phyloP scores from a whole-genome alignment of 2,329 filamentous ascomycete genomes.

The Dothideomycetes sp. region DNA sequence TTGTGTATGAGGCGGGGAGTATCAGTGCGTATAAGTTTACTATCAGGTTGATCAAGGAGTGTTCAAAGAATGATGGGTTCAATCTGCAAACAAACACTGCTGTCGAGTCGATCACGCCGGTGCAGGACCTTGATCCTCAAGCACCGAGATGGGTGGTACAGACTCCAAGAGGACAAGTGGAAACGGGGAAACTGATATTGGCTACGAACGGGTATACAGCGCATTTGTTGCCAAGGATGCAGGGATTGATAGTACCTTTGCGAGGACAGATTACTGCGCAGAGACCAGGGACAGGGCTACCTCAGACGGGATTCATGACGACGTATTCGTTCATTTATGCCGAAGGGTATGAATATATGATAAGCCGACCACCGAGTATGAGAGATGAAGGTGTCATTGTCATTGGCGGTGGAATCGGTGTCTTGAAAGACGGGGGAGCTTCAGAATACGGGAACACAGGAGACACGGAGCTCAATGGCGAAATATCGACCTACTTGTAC shows the following conservation, averaged over 20 bases:
- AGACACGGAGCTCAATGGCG: slow-evolving; percentile 44
- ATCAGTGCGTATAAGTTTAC: slow-evolving; percentile 34
- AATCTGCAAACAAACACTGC: slow-evolving; percentile 48
- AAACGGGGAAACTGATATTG: slow-evolving; percentile 20
- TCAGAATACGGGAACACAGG: slow-evolving; percentile 48
- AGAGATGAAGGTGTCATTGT: slow-evolving; percentile 44
- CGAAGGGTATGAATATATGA: slow-evolving; percentile 58
- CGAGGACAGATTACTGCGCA: slow-evolving; percentile 34
- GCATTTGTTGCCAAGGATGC: slow-evolving; percentile 18
- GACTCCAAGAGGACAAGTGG: slow-evolving; percentile 22
- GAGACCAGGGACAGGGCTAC: slow-evolving; percentile 26
- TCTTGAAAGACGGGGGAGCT: slow-evolving; percentile 34
- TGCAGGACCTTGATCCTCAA: slow-evolving; percentile 8
- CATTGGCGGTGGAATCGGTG: slow-evolving; percentile 50
- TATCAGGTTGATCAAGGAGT: slow-evolving; percentile 38
- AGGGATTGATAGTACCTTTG: slow-evolving; percentile 29
- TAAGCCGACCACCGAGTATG: slow-evolving; percentile 44
- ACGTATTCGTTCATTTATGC: slow-evolving; percentile 56
- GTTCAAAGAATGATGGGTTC: slow-evolving; percentile 35
- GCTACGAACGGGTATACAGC: slow-evolving; percentile 25
- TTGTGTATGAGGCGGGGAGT: slow-evolving; percentile 40
- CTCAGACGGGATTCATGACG: slow-evolving; percentile 33
- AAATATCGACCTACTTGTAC: slow-evolving; percentile 41
- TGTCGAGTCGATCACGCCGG: slow-evolving; percentile 20
- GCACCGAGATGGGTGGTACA: slow-evolving; percentile 17